Percentiles rank a stretch among this genome's conserved stretches.
These are phyloP conservation scores for Chrysophaeum taylorii DNA, from an alignment of 352 stramenopile genomes.

Conservation along the genomic window DNA sequence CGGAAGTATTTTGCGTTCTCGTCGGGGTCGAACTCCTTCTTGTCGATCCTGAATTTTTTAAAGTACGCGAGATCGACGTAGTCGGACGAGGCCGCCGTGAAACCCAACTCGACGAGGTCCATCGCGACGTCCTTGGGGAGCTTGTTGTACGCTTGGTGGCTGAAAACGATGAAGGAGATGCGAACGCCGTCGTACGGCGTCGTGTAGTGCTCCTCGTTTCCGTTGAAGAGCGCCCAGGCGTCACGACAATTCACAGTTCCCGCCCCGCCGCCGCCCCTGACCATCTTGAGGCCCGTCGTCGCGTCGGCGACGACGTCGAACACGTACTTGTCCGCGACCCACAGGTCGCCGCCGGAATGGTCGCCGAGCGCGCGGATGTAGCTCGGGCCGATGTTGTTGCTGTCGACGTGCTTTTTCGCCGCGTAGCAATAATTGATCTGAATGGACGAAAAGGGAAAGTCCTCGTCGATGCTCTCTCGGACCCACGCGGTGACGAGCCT, in stretches of 20 bases:
- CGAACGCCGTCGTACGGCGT: neutral
- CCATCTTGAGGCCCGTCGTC: neutral
- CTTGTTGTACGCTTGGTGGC: slow-evolving; percentile 7
- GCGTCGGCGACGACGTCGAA: neutral
- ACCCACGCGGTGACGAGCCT: neutral
- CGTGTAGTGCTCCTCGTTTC: slow-evolving; percentile 1
- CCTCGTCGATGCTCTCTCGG: neutral
- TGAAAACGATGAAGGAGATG: slow-evolving; percentile 1
- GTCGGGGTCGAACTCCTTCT: neutral
- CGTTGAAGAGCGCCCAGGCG: neutral
- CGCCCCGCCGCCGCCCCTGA: neutral
- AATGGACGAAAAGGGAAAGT: neutral
- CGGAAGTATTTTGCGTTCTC: neutral
- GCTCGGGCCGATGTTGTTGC: slow-evolving; percentile 3
- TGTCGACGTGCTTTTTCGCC: neutral
- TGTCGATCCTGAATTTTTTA: neutral
- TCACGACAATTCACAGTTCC: neutral
- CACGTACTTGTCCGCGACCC: neutral
- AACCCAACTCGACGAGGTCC: neutral
- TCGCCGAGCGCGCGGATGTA: neutral
- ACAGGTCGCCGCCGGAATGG: neutral
- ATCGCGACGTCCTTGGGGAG: neutral
- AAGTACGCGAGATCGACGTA: neutral
- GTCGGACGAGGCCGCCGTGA: neutral
- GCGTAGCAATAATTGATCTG: slow-evolving; percentile 6